A percentile compares a stretch with the other conserved stretches of the same genome.
Conservation (phyloP, 2,329 filamentous ascomycete species). For the Trichophaea hybrida region DNA sequence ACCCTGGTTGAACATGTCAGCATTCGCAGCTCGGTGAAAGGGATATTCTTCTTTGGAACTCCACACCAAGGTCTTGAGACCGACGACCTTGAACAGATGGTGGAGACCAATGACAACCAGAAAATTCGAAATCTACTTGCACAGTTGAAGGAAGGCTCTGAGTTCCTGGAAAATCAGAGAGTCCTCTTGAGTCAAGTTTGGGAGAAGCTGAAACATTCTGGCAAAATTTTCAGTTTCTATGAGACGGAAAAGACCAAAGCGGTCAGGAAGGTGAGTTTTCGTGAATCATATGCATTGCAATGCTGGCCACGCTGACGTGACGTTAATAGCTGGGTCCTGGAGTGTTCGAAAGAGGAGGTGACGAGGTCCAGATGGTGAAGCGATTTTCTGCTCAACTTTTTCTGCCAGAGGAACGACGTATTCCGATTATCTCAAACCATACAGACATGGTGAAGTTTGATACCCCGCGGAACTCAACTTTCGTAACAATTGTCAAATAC, state of each 20-base stretch:
- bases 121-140: neutral
- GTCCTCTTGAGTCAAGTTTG: slow-evolving; percentile 7
- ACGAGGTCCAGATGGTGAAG: slow-evolving; percentile 6
- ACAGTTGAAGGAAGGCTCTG: slow-evolving; percentile 4
- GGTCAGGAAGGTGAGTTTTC: neutral
- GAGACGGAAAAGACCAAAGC: slow-evolving; percentile 6
- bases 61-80: slow-evolving; percentile 7
- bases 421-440: slow-evolving; percentile 4
- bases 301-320: neutral
- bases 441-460: slow-evolving; percentile 16
- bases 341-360: slow-evolving; percentile 1
- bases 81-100: slow-evolving; percentile 6
- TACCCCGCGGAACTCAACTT: neutral
- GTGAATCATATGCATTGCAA: no score
- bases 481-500: neutral
- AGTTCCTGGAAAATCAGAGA: slow-evolving; percentile 9
- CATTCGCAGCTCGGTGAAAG: slow-evolving; percentile 4
- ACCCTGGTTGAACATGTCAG: neutral
- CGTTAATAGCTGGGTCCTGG: neutral
- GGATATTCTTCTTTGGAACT: slow-evolving; percentile 12
- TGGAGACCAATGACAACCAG: neutral
- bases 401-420: slow-evolving; percentile 5
- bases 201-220: neutral
- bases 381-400: slow-evolving; percentile 4
- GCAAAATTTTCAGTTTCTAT: slow-evolving; percentile 13